Percentiles rank a stretch among this genome's conserved stretches.
phyloP scores from a whole-genome alignment of 2,329 filamentous ascomycete species.

The Xylaria polymorpha region DNA sequence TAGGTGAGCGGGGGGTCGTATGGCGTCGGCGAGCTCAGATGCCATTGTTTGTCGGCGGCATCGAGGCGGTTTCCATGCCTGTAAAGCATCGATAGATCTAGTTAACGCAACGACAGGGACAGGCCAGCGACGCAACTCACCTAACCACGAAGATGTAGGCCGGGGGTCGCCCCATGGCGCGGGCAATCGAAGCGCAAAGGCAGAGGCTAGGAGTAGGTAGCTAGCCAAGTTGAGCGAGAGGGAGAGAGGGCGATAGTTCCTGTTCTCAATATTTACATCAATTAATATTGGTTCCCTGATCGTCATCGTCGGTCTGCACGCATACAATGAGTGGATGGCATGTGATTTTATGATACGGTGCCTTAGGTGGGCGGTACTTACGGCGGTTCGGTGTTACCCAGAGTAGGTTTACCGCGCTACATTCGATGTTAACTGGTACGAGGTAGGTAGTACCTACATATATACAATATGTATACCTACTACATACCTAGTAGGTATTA shows the following conservation, averaged over 20 bases:
- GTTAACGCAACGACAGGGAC: conserved; percentile 20
- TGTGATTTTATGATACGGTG: background rate
- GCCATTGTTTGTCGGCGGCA: conserved; percentile 94
- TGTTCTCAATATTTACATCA: background rate
- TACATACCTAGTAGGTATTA: background rate
- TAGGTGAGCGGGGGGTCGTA: conserved; percentile 97
- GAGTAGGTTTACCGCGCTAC: too few species aligned
- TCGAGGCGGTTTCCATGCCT: conserved; percentile 95
- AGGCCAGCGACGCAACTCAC: conserved; percentile 48
- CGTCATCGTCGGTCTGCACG: background rate
- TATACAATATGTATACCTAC: background rate
- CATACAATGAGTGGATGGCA: background rate
- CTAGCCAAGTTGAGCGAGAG: background rate
- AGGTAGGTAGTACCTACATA: background rate
- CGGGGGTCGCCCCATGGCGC: conserved; percentile 59
- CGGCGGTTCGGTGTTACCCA: background rate
- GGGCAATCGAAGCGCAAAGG: background rate
- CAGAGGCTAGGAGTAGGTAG: background rate
- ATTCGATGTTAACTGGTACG: too few species aligned
- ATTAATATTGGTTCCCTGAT: background rate
- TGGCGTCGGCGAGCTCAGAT: conserved; percentile 89
- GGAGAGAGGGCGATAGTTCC: too few species aligned
- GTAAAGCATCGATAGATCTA: background rate
- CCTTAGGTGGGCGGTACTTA: too few species aligned
- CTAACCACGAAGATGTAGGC: conserved; percentile 64